phyloP scores from a whole-genome alignment of 2,329 filamentous ascomycete species.

The Cytospora leucostoma region DNA sequence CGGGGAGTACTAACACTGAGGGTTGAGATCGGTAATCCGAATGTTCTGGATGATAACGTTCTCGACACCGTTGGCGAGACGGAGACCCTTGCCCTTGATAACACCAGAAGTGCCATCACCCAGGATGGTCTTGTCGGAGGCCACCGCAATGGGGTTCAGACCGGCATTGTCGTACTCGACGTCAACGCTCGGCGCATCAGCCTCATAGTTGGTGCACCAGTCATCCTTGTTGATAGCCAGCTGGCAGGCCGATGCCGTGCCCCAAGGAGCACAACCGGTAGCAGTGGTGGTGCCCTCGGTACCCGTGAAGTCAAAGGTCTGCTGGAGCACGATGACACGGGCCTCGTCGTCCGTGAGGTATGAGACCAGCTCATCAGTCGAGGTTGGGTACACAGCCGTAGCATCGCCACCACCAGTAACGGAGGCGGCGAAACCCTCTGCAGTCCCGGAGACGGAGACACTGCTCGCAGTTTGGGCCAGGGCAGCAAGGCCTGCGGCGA shows the following conservation, averaged over 20 bases:
- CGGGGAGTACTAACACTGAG: constrained; percentile 35
- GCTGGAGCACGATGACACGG: constrained; percentile 60
- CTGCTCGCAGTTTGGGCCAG: constrained; percentile 32
- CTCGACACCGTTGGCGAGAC: constrained; percentile 46
- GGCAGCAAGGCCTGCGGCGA: constrained; percentile 29
- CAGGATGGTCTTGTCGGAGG: constrained; percentile 59
- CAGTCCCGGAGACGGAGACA: constrained; percentile 37
- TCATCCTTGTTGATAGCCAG: constrained; percentile 60
- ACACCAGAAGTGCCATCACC: constrained; percentile 54
- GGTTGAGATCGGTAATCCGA: constrained; percentile 57
- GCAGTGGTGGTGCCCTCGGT: constrained; percentile 54
- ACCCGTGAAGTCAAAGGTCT: constrained; percentile 57
- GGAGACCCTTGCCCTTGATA: constrained; percentile 60
- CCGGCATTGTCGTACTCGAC: constrained; percentile 55
- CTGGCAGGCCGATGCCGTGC: constrained; percentile 56
- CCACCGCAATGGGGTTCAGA: constrained; percentile 51
- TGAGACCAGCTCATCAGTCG: constrained; percentile 56
- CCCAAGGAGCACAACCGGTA: constrained; percentile 60
- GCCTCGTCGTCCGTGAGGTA: constrained; percentile 57
- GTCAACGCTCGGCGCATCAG: constrained; percentile 45
- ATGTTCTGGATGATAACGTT: constrained; percentile 65
- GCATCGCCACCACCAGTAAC: constrained; percentile 62
- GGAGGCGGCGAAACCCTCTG: constrained; percentile 48
- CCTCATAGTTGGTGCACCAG: constrained; percentile 62
- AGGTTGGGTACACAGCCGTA: constrained; percentile 53